Evolutionary conservation across 441 rosid genomes (phyloP).

Genomic region (Gossypium davidsonii): DNA sequence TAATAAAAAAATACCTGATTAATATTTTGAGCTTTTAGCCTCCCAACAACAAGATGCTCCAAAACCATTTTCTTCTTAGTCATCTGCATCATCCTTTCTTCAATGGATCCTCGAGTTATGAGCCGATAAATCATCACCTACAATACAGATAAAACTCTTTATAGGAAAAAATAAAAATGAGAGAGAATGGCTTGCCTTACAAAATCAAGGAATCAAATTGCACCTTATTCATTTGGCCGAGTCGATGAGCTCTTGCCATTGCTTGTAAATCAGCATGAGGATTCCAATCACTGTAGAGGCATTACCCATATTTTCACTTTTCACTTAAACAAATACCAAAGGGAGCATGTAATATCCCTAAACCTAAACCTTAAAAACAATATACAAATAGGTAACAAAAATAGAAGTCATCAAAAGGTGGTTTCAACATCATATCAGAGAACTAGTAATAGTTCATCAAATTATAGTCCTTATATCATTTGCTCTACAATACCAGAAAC

Average conservation of each 20-base stretch:
- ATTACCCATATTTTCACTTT: constrained; percentile 10
- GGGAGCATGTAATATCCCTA: neutral
- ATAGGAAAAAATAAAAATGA: neutral
- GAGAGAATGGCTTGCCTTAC: neutral
- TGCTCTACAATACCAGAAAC: neutral
- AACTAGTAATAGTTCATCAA: neutral
- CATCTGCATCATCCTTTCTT: constrained; percentile 98
- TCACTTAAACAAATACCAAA: constrained; percentile 11
- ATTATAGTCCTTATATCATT: neutral
- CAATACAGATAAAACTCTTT: constrained; percentile 17
- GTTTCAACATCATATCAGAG: neutral
- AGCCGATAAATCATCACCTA: constrained; percentile 97
- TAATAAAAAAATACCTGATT: constrained; percentile 60
- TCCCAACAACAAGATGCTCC: constrained; percentile 99
- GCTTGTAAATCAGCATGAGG: constrained; percentile 99
- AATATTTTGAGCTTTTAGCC: constrained; percentile 89
- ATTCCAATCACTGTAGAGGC: constrained; percentile 86
- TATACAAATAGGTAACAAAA: neutral
- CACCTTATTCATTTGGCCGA: constrained; percentile 97
- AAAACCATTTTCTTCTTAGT: constrained; percentile 99
- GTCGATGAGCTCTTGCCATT: constrained; percentile 99
- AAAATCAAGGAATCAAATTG: constrained; percentile 13
- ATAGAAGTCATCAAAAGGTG: neutral
- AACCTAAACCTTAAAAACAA: neutral
- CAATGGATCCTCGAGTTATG: constrained; percentile 82